These are phyloP conservation scores for Tuber indicum DNA, from an alignment of 495 filamentous ascomycete species.

Conservation along the genomic window DNA sequence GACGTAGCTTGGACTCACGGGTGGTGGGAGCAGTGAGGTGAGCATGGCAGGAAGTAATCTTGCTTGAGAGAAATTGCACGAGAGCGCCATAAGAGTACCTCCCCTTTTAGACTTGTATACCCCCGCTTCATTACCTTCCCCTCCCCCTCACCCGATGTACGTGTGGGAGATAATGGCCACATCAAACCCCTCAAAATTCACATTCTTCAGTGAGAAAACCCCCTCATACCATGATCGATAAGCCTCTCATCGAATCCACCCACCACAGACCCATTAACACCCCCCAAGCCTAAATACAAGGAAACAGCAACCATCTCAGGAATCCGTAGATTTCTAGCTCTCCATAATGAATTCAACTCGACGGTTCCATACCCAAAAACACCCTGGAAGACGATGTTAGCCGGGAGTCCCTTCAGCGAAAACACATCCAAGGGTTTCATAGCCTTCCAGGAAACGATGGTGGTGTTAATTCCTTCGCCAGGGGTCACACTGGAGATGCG, in stretches of 20 bases:
- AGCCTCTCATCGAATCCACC: conserved; percentile 37
- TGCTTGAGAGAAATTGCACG: conserved; percentile 32
- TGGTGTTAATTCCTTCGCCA: too few relatives aligned
- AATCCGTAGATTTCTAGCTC: conserved; percentile 18
- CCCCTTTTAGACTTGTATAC: too few relatives aligned
- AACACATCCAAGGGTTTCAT: too few relatives aligned
- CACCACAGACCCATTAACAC: conserved; percentile 27
- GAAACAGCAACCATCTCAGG: conserved; percentile 35
- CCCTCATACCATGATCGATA: conserved; percentile 29
- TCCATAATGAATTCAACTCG: conserved; percentile 27
- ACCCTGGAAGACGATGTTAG: too few relatives aligned
- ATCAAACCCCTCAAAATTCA: conserved; percentile 13
- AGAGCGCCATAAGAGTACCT: conserved; percentile 15
- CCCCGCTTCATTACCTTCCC: too few relatives aligned
- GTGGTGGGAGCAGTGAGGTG: conserved; percentile 23
- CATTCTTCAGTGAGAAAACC: conserved; percentile 22
- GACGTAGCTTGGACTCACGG: conserved; percentile 30
- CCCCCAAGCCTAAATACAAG: conserved; percentile 25
- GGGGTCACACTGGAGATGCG: too few relatives aligned
- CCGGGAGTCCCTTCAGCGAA: too few relatives aligned
- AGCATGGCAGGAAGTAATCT: conserved; percentile 23
- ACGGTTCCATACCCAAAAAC: not conserved
- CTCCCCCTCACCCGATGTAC: conserved; percentile 2
- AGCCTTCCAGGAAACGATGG: too few relatives aligned
- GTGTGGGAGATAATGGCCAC: conserved; percentile 8